Percentiles rank a stretch among this genome's conserved stretches.
Evolutionary conservation across 2,329 filamentous ascomycete genomes (phyloP).

Genomic region (Calonectria multiphialidica): DNA sequence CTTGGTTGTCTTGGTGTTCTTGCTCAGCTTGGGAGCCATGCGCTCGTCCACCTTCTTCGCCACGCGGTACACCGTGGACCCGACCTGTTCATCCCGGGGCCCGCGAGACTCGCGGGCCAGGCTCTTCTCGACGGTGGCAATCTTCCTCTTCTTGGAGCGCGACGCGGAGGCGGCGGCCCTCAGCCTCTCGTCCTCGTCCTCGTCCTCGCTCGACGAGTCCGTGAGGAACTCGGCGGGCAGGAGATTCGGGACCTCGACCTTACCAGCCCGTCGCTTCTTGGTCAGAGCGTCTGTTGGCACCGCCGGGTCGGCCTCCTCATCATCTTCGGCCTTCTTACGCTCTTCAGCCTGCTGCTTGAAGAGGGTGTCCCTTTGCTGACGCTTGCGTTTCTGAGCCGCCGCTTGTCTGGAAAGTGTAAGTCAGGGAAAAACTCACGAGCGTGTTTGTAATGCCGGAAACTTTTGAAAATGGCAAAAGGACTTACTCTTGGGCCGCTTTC

Average conservation of each 20-base stretch:
- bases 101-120: constrained; percentile 53
- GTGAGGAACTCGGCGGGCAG: constrained; percentile 67
- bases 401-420: constrained; percentile 55
- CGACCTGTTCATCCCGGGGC: constrained; percentile 62
- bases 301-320: constrained; percentile 31
- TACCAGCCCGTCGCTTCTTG: constrained; percentile 47
- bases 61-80: constrained; percentile 67
- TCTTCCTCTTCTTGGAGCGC: constrained; percentile 57
- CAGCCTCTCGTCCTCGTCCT: constrained; percentile 45
- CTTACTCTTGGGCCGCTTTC: constrained; percentile 66
- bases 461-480: constrained; percentile 2
- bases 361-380: constrained; percentile 65
- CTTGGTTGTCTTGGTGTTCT: constrained; percentile 56
- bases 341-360: constrained; percentile 67
- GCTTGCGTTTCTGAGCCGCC: constrained; percentile 65
- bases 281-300: constrained; percentile 18
- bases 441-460: background rate
- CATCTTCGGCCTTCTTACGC: constrained; percentile 54
- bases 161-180: constrained; percentile 27
- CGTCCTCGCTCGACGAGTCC: constrained; percentile 62
- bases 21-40: constrained; percentile 62
- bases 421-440: constrained; percentile 13
- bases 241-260: constrained; percentile 55
- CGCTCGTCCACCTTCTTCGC: constrained; percentile 57
- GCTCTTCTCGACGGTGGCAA: constrained; percentile 54